Evolutionary conservation across 495 filamentous ascomycete genomes (phyloP), one percentile per base, ranked within the genome.

Genomic region (Penicillium cataractarum): DNA sequence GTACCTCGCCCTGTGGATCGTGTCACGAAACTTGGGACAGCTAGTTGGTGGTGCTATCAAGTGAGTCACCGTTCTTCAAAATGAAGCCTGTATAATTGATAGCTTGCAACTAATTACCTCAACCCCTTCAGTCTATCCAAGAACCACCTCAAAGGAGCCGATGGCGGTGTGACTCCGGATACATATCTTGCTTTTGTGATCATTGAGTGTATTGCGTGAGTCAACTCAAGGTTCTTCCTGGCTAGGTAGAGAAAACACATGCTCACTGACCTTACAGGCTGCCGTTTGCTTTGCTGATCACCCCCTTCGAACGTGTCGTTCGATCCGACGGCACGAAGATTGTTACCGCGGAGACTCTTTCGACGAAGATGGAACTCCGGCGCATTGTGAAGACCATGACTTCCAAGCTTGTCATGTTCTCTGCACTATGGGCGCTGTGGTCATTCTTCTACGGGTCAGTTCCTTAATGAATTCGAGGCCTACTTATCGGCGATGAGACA

Each of bases 31-130:
- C 40, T 58, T 74, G 0, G 71, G 71, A 22, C 71, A 74, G 57
- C 31, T 74, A 33, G 71, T 74, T 48, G 71, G 71, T 49, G 71
- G 71, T 50, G 68, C 71, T 12, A 74, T 74, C 58, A 74, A 74
- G 71, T 74, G 21, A 65, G 69, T 66, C 4, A 22, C 37, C 1
- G 19, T 2, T 12, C 6, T 27, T 0, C 0, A 13, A 17, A 8
- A 27, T 13, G 8, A 12, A 17, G 8, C 33, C 3, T 2, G 6
- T 3, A 42, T 55, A 13, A 0, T 17, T 3, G 2, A 42, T 55
- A 12, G 2, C 10, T 26, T 15, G 9, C 46, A 19, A 44, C 29
- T 44, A 39, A 58, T 55, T 2, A 1, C n/a, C 0, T 50, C n/a
- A 3, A 26, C 44, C 39, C 52, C 55, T 58, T 9, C 35, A 74